Evolutionary conservation across 129 eudicot species (phyloP).

Genomic region (Artemisia annua): DNA sequence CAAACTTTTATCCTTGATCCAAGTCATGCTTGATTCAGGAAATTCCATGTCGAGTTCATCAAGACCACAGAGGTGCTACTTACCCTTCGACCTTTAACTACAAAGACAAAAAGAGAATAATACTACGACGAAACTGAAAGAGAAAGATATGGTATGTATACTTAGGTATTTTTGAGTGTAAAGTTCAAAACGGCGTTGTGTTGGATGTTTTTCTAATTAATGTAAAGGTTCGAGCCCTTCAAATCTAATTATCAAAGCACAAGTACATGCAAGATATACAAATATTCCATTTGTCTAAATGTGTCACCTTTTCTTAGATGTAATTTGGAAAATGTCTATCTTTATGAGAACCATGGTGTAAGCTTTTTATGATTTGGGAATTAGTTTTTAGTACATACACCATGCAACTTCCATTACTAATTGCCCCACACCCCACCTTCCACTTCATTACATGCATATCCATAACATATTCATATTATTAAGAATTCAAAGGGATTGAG

Average conservation of each 20-base stretch:
- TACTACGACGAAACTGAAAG: not conserved
- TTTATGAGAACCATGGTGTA: slow-evolving; percentile 29
- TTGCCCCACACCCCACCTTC: slow-evolving; percentile 32
- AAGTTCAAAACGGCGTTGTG: not conserved
- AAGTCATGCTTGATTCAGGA: not conserved
- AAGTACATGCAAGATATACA: not conserved
- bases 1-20: not conserved
- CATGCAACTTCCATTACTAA: slow-evolving; percentile 25
- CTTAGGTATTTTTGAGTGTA: not conserved
- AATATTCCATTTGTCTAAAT: slow-evolving; percentile 19
- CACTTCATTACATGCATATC: slow-evolving; percentile 33
- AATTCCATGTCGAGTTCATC: not conserved
- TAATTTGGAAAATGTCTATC: slow-evolving; percentile 16
- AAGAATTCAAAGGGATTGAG: not conserved
- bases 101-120: not conserved
- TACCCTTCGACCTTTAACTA: not conserved
- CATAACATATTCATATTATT: slow-evolving; percentile 2
- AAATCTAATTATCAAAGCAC: slow-evolving; percentile 5
- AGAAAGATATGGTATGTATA: not conserved
- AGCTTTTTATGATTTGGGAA: slow-evolving; percentile 30
- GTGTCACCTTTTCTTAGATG: slow-evolving; percentile 1
- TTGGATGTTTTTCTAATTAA: not conserved
- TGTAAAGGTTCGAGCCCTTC: not conserved
- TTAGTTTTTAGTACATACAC: slow-evolving; percentile 15
- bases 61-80: not conserved